Evolutionary conservation across 345 rosid genomes (phyloP), one percentile per base, ranked within the genome.

Genomic region (Stellera chamaejasme): DNA sequence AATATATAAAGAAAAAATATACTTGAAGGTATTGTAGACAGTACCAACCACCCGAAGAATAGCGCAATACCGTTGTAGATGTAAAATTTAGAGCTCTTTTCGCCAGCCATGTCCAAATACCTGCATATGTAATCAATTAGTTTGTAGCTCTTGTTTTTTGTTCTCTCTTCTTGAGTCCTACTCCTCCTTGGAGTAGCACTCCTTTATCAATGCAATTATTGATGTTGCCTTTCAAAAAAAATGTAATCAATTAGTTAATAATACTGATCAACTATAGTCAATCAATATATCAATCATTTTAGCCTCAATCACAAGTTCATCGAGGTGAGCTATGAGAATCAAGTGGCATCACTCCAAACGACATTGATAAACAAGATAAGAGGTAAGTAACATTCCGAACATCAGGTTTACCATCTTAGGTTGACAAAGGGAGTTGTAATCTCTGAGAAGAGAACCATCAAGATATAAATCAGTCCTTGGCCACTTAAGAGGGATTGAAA

Each of bases 41-140:
- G 56, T 89, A 89, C 92, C 91, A 89, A 70, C 97, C 97, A 90
- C 55, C 84, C 92, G 27, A 84, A 65, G 82, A 90, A 90, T 73
- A 86, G 66, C 45, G 82, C 71, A 44, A 80, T 64, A 42, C 97
- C 97, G 6, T 90, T 90, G 70, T 58, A 68, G 36, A 77, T 49
- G 67, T 82, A 90, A 43, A 78, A 54, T 45, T 63, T 68, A 11
- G 92, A 83, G 70, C 67, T 77, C 64, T 90, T 90, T 73, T 71
- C 70, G 61, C 86, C 88, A 66, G 84, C 80, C 66, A 70, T 63
- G 71, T 86, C 97, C 73, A 90, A 68, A 68, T 86, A 82, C 97
- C 97, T 90, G 56, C 39, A 67, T 66, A 54, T 36, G 26, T 5
- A 54, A 39, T 41, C 52, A 48, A 63, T 44, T 32, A 12, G 32